These are phyloP conservation scores for Colletotrichum australisinense DNA, from an alignment of 2,329 filamentous ascomycete genomes.

Conservation along the genomic window DNA sequence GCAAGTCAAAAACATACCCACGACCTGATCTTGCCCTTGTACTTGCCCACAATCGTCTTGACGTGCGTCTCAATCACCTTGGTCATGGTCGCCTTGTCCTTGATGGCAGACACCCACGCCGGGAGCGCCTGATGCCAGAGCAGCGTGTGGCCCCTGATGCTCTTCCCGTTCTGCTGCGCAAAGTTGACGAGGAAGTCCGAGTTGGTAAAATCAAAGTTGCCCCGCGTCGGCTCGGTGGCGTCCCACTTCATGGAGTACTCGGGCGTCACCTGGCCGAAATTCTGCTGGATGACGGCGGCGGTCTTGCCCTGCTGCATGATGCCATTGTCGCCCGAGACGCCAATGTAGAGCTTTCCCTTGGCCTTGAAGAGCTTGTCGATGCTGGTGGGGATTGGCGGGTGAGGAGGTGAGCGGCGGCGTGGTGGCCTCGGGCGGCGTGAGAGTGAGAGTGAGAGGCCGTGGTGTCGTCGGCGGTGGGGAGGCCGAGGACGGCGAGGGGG, in stretches of 20 bases:
- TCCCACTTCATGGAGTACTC: constrained; percentile 82
- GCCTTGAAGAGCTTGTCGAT: constrained; percentile 67
- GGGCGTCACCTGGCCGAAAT: constrained; percentile 74
- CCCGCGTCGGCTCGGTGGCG: constrained; percentile 58
- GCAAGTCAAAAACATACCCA: constrained; percentile 52
- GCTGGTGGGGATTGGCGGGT: constrained; percentile 57
- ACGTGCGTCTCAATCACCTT: constrained; percentile 70
- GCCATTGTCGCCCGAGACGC: constrained; percentile 66
- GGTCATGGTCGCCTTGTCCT: constrained; percentile 63
- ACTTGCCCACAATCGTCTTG: constrained; percentile 66
- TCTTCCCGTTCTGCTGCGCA: constrained; percentile 65
- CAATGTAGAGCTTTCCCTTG: constrained; percentile 75
- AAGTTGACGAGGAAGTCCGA: constrained; percentile 71
- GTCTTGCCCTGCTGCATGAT: constrained; percentile 62
- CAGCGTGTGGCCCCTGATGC: constrained; percentile 73
- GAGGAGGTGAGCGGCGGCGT: constrained; percentile 52
- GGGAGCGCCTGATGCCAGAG: constrained; percentile 72
- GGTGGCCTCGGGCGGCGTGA: background rate
- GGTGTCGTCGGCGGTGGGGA: constrained; percentile 43
- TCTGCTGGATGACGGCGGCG: constrained; percentile 64
- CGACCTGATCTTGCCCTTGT: constrained; percentile 71
- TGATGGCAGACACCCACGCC: constrained; percentile 68
- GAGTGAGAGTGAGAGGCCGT: no score
- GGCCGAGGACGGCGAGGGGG: constrained; percentile 51
- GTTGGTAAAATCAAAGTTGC: constrained; percentile 64